Evolutionary conservation across 768 basidiomycete genomes (phyloP).

Genomic region (Trametes punicea): DNA sequence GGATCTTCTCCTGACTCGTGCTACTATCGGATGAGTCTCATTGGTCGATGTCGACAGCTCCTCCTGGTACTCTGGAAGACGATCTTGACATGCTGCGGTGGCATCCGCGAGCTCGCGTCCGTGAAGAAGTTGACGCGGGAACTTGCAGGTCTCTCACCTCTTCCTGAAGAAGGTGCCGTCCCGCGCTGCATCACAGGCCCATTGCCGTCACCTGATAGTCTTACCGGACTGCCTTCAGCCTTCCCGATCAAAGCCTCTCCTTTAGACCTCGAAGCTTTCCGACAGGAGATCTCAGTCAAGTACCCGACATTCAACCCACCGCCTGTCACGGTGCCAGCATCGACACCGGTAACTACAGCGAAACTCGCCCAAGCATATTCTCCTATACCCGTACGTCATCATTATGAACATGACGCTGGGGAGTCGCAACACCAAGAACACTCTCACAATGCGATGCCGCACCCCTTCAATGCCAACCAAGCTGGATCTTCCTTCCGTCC

Average conservation of each 20-base stretch:
- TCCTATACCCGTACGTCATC: slow-evolving; percentile 90
- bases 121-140: slow-evolving; percentile 86
- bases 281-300: slow-evolving; percentile 88
- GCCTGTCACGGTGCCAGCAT: slow-evolving; percentile 26
- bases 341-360: slow-evolving; percentile 40
- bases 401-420: slow-evolving; percentile 84
- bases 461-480: slow-evolving; percentile 33
- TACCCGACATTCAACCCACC: slow-evolving; percentile 90
- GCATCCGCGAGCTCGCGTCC: slow-evolving; percentile 78
- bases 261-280: slow-evolving; percentile 85
- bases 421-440: slow-evolving; percentile 47
- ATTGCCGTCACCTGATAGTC: neutral
- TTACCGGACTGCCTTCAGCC: slow-evolving; percentile 30
- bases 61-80: slow-evolving; percentile 95
- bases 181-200: neutral
- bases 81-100: slow-evolving; percentile 87
- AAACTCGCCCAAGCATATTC: slow-evolving; percentile 88
- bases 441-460: slow-evolving; percentile 30
- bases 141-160: slow-evolving; percentile 65
- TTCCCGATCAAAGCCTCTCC: slow-evolving; percentile 86
- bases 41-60: slow-evolving; percentile 50
- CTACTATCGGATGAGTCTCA: slow-evolving; percentile 8
- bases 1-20: slow-evolving; percentile 12
- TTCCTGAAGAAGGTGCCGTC: slow-evolving; percentile 45
- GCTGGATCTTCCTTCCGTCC: slow-evolving; percentile 41